phyloP scores from a whole-genome alignment of 305 asterid species.

The Lippia alba region DNA sequence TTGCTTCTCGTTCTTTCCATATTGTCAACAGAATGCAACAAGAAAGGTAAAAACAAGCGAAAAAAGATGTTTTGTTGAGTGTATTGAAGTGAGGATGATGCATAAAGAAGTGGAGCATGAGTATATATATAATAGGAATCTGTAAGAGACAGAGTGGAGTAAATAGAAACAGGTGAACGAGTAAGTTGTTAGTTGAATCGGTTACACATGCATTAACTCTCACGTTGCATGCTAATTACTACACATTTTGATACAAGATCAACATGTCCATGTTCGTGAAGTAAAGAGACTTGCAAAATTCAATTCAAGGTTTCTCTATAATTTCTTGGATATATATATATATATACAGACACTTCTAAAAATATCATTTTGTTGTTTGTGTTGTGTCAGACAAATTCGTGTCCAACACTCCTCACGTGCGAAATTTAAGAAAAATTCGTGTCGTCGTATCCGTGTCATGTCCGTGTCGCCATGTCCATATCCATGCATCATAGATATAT shows the following conservation, averaged over 20 bases:
- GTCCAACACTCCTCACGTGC: too few species aligned
- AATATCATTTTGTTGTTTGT: too few species aligned
- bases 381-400: too few species aligned
- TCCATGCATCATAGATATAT: background rate
- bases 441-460: too few species aligned
- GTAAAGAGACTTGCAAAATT: background rate
- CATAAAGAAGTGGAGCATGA: conserved; percentile 24
- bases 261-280: conserved; percentile 13
- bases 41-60: conserved; percentile 11
- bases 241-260: background rate
- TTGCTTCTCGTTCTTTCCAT: conserved; percentile 47
- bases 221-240: conserved; percentile 25
- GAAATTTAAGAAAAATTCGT: too few species aligned
- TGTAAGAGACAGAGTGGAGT: conserved; percentile 34
- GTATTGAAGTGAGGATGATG: conserved; percentile 6
- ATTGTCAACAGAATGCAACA: background rate
- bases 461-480: too few species aligned
- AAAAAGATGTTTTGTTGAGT: conserved; percentile 6
- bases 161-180: conserved; percentile 52
- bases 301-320: background rate
- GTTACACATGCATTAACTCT: conserved; percentile 56
- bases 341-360: too few species aligned
- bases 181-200: conserved; percentile 62
- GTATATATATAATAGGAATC: conserved; percentile 50
- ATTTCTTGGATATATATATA: background rate